Evolutionary conservation across 2,329 filamentous ascomycete genomes (phyloP), one percentile per base, ranked within the genome.

Genomic region (Ploettnerulaceae sp.): DNA sequence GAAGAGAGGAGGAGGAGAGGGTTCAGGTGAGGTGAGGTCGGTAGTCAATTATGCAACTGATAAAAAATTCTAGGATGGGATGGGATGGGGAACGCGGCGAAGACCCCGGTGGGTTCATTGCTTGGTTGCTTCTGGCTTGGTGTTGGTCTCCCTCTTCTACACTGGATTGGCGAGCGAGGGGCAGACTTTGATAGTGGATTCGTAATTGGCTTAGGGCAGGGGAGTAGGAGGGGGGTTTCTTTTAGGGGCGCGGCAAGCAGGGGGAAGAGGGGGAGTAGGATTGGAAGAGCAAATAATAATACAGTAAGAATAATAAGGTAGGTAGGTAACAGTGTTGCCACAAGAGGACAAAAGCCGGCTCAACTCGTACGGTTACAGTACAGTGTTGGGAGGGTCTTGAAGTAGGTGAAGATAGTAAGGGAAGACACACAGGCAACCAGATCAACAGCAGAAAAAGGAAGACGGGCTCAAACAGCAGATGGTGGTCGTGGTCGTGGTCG

Each of bases 1-100:
- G 43, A 57, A 50, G 53, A 51, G 49, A 54, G 50, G 55, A 54
- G 55, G 56, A 52, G 26, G 28, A 36, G 44, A 48, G 28, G 32
- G 25, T 48, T 35, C 43, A 43, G 31, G 41, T 25, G 46, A 42
- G 37, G 26, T 40, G 47, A 49, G 51, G 48, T 45, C 39, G 50
- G 57, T 32, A 45, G 35, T 46, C 11, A 32, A 33, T 20, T 39
- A 50, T 44, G 49, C 14, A 34, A 50, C 49, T 38, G 48, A 51
- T 37, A 51, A 54, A 56, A 56, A 51, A 33, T 49, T 14, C 26
- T 29, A 40, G 45, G 48, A 46, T 45, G 25, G 36, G 36, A 33
- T 46, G 9, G 34, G 40, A 44, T 40, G 38, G 40, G 47, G 33
- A 40, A 43, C 14, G 34, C 39, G 46, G 32, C 18, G 35, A 26